These are phyloP conservation scores for Kluyveromyces nonfermentans DNA, from an alignment of 805 yeast species.

Conservation along the genomic window DNA sequence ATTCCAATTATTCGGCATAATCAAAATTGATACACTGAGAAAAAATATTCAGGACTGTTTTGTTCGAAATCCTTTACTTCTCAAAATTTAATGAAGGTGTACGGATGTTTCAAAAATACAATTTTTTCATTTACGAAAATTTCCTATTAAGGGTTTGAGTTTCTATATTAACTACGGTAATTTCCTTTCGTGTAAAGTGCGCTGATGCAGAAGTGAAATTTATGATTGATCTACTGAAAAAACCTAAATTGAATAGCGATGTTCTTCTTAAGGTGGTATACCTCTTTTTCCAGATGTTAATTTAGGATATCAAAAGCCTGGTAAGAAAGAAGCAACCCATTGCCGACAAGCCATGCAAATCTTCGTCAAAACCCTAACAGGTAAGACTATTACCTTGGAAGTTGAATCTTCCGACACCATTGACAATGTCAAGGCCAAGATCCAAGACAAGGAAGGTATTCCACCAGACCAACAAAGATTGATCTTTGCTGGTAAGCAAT, in stretches of 20 bases:
- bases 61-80: neutral
- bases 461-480: conserved; percentile 98
- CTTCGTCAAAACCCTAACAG: conserved; percentile 98
- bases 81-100: neutral
- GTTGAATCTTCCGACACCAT: conserved; percentile 97
- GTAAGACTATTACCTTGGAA: conserved; percentile 97
- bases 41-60: neutral
- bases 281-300: neutral
- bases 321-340: conserved; percentile 32
- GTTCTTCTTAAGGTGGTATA: no score
- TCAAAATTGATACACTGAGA: no score
- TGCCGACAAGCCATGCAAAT: conserved; percentile 75
- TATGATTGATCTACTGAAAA: neutral
- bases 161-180: neutral
- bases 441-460: conserved; percentile 95
- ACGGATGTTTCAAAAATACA: neutral
- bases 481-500: conserved; percentile 95
- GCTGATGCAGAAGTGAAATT: neutral
- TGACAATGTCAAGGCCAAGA: conserved; percentile 93
- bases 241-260: neutral
- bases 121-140: neutral
- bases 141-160: neutral
- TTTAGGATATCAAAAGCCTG: conserved; percentile 16
- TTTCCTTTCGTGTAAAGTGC: neutral
- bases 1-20: no score